Base-by-base conservation (phyloP, 1,284 basidiomycete genomes). In the Polyporus tsugae region DNA sequence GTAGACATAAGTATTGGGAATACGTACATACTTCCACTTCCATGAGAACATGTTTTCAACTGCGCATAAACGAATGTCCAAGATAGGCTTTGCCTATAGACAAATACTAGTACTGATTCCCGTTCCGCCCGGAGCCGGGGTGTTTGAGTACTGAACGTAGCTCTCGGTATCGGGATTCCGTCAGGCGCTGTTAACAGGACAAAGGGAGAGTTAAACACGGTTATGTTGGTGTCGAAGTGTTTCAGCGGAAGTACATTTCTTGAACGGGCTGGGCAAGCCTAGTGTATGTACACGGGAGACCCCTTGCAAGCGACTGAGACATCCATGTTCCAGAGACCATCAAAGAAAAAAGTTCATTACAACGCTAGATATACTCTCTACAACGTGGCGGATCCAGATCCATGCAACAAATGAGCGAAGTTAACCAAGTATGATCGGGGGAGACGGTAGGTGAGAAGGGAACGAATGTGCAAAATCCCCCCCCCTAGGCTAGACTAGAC, bases 321-420 rank as follows among this genome's bases (percentile, higher is more conserved):
- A 53, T 33, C 13, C 33, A 22, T 46, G n/a, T 49, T 25, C 46
- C 46, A 49, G 46, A 49, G 46, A 49, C 22, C 1, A 49, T 10
- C 11, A 49, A 49, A 22, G 7, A 25, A 49, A 25, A 22, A 22
- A 13, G 46, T 25, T 22, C 29, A 62, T 62, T 62, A 62, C 60
- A 62, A 29, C 42, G 60, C 60, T n/a, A n/a, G 52, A 44, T 62
- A 61, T 52, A 62, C 39, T 25, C 22, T 49, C 22, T 49, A 49
- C 46, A 49, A 25, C 46, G 22, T 22, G 2, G 25, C 46, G 22
- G 22, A 3, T 49, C 46, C n/a, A 10, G 46, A 49, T 49, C 46
- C 46, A 49, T 49, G 46, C 46, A 22, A 49, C 46, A 49, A 46
- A 49, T 10, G 46, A 49, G 46, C 46, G 46, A 49, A 49, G 46